These are phyloP conservation scores for Nicotiana obtusifolia DNA, from an alignment of 257 asterid genomes.

Conservation along the genomic window DNA sequence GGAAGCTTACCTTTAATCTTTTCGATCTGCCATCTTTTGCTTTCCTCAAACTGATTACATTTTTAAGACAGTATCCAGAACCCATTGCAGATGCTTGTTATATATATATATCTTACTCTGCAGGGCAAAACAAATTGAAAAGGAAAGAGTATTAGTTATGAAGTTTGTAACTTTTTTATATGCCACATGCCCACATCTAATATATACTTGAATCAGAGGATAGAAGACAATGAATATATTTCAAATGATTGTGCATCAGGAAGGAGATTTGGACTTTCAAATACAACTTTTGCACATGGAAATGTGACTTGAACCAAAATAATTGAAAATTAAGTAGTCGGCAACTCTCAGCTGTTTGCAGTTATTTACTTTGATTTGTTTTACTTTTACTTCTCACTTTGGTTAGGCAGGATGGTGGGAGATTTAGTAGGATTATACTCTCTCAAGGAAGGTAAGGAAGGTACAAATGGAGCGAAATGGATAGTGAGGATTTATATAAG, in stretches of 20 bases:
- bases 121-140: slow-evolving; percentile 6
- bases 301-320: not conserved
- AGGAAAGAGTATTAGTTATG: not conserved
- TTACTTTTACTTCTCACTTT: not conserved
- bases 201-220: not conserved
- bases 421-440: not conserved
- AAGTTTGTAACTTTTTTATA: not conserved
- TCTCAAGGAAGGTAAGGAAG: not conserved
- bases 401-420: not conserved
- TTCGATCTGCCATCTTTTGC: slow-evolving; percentile 38
- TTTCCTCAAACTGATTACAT: slow-evolving; percentile 54
- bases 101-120: slow-evolving; percentile 22
- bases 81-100: slow-evolving; percentile 45
- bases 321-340: not conserved
- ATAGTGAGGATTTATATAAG: too few species aligned
- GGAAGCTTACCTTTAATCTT: slow-evolving; percentile 48
- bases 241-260: not conserved
- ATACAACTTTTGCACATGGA: not conserved
- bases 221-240: not conserved
- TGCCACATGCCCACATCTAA: not conserved
- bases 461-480: too few species aligned
- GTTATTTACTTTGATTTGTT: not conserved
- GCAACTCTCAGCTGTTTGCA: not conserved
- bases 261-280: not conserved
- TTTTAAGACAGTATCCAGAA: slow-evolving; percentile 72